These are phyloP conservation scores for Suhomyces vadensis DNA, from an alignment of 805 yeast genomes.

Conservation along the genomic window DNA sequence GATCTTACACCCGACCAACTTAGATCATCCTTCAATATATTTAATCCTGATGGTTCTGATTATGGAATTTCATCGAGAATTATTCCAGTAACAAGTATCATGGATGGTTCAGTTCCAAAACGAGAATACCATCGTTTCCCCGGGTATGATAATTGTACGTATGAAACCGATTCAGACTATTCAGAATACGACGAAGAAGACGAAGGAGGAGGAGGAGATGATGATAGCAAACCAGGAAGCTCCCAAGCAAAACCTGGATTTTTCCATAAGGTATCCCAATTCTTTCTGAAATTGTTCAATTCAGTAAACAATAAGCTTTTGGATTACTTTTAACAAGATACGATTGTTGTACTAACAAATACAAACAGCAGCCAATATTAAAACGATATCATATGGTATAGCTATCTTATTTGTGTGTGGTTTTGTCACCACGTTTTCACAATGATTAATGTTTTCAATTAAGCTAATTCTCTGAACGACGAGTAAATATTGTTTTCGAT, in stretches of 20 bases:
- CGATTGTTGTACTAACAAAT: neutral
- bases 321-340: neutral
- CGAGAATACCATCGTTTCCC: neutral
- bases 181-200: neutral
- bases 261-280: neutral
- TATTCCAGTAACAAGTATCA: neutral
- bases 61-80: neutral
- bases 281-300: neutral
- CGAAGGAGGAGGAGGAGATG: neutral
- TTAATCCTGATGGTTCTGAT: slow-evolving; percentile 42
- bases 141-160: slow-evolving; percentile 3
- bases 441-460: neutral
- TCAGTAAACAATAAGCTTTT: neutral
- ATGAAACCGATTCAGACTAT: neutral
- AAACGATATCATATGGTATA: neutral
- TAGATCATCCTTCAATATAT: slow-evolving; percentile 42
- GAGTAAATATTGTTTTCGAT: slow-evolving; percentile 11
- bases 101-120: neutral
- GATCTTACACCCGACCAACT: slow-evolving; percentile 45
- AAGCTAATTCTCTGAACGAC: neutral
- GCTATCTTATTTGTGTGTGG: neutral
- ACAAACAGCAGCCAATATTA: neutral
- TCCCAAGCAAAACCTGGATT: neutral
- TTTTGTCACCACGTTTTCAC: neutral
- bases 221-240: no score